Conservation (phyloP, 306 rosid species). For the Rosa chinensis region DNA sequence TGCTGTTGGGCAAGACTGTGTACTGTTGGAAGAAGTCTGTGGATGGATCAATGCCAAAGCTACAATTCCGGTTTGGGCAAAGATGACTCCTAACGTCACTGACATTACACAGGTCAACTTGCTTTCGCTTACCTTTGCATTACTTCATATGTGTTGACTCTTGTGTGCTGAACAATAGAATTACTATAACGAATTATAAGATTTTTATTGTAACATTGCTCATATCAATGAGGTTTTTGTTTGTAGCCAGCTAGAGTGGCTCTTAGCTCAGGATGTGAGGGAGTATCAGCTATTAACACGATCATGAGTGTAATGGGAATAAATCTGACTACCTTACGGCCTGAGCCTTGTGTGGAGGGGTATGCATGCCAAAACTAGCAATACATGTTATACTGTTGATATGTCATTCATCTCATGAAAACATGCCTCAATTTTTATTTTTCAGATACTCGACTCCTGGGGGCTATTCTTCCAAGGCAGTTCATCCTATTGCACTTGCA, state of each 20-base stretch:
- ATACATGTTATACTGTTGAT: slow-evolving; percentile 18
- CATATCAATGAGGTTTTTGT: slow-evolving; percentile 18
- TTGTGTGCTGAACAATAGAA: background rate
- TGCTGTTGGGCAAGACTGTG: slow-evolving; percentile 95
- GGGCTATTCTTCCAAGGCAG: slow-evolving; percentile 95
- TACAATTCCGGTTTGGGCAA: slow-evolving; percentile 95
- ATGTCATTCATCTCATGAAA: slow-evolving; percentile 14
- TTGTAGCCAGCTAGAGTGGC: slow-evolving; percentile 86
- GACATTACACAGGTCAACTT: slow-evolving; percentile 78
- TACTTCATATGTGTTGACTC: slow-evolving; percentile 2
- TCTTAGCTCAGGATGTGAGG: slow-evolving; percentile 81
- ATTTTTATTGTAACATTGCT: background rate
- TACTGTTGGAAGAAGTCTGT: slow-evolving; percentile 86
- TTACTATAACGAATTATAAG: background rate
- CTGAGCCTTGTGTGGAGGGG: slow-evolving; percentile 99
- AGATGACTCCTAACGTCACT: slow-evolving; percentile 98
- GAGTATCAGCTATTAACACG: slow-evolving; percentile 88
- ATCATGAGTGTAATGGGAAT: slow-evolving; percentile 99
- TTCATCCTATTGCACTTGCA: slow-evolving; percentile 95
- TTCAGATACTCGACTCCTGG: slow-evolving; percentile 97
- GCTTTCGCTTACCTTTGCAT: slow-evolving; percentile 9
- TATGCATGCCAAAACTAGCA: slow-evolving; percentile 36
- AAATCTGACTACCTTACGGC: slow-evolving; percentile 77
- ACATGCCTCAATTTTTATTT: slow-evolving; percentile 23
- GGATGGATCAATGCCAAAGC: slow-evolving; percentile 98